A percentile compares a stretch with the other conserved stretches of the same genome.
phyloP scores from a whole-genome alignment of 2,329 filamentous ascomycete species.

The Diaporthe sp. region DNA sequence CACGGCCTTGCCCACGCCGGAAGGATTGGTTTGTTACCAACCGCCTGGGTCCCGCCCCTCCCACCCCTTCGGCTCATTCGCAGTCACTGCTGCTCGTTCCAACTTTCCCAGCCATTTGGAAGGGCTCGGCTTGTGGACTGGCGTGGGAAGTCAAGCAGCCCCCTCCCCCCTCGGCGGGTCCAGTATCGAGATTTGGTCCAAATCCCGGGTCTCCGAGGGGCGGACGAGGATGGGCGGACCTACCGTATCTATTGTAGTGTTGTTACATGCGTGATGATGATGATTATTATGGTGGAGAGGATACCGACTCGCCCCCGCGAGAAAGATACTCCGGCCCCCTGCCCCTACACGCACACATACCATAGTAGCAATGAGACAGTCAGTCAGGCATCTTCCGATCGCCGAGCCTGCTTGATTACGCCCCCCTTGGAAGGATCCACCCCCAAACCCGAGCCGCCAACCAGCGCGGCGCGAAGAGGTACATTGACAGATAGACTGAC shows the following conservation, averaged over 20 bases:
- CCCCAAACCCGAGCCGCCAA: slow-evolving; percentile 13
- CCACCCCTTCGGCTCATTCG: background rate
- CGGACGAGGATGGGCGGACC: background rate
- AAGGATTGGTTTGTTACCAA: slow-evolving; percentile 12
- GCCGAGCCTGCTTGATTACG: background rate
- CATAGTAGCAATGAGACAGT: background rate
- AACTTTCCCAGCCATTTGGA: background rate
- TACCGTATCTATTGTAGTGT: background rate
- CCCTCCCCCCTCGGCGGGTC: background rate
- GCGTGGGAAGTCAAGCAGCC: background rate
- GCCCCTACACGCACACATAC: background rate
- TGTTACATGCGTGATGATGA: background rate
- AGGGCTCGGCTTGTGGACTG: background rate
- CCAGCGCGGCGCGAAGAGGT: background rate
- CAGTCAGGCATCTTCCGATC: background rate
- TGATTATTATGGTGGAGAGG: background rate
- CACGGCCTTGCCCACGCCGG: slow-evolving; percentile 3
- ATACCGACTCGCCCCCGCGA: background rate
- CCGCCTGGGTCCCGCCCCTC: slow-evolving; percentile 15
- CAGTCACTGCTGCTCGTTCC: background rate
- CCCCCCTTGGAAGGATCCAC: background rate
- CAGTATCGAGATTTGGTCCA: slow-evolving; percentile 6
- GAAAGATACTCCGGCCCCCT: background rate
- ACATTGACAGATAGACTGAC: background rate
- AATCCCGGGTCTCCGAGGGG: slow-evolving; percentile 7